Percentiles rank a stretch among this genome's conserved stretches.
phyloP scores from a whole-genome alignment of 148 eudicot species.

The Silene uniflora region DNA sequence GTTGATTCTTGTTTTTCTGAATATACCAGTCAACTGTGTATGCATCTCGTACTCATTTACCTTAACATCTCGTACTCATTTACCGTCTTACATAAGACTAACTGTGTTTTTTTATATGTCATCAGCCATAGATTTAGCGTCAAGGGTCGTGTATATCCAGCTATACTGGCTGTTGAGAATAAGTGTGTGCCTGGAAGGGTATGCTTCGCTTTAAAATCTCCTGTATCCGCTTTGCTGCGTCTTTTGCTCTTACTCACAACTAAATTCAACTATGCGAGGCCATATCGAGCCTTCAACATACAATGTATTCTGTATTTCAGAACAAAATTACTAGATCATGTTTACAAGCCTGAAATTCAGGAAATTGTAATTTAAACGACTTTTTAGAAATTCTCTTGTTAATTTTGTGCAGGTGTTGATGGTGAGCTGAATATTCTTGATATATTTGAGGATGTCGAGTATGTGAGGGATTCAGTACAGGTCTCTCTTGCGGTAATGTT shows the following conservation, averaged over 20 bases:
- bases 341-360: background rate
- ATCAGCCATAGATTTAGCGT: conserved; percentile 80
- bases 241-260: background rate
- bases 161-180: conserved; percentile 72
- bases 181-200: conserved; percentile 77
- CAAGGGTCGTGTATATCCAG: conserved; percentile 89
- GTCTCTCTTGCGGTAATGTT: conserved; percentile 37
- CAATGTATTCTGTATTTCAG: background rate
- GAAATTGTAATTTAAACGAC: no score
- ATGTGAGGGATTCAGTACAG: conserved; percentile 47
- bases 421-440: conserved; percentile 53
- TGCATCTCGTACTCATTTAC: no score
- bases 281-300: no score
- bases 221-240: background rate
- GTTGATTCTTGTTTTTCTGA: no score
- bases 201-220: conserved; percentile 15
- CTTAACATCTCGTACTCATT: no score
- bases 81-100: background rate
- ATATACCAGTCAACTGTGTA: no score
- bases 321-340: background rate
- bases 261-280: background rate
- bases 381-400: background rate
- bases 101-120: background rate
- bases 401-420: conserved; percentile 43
- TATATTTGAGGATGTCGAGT: conserved; percentile 63